These are phyloP conservation scores for Citrus sp. DNA, from an alignment of 345 rosid species.

Conservation along the genomic window DNA sequence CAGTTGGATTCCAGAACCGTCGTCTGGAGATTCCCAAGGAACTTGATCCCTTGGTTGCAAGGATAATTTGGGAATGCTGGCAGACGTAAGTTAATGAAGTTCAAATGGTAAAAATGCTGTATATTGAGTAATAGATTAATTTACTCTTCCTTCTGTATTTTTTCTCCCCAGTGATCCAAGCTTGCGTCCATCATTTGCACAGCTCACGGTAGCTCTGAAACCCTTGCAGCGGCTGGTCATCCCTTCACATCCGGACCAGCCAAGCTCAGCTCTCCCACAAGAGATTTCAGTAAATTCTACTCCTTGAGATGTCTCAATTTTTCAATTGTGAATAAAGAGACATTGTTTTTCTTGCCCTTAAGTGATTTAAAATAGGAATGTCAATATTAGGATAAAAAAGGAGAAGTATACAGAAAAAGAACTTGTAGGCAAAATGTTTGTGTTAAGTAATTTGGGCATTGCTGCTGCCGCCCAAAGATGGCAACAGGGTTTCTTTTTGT, in stretches of 20 bases:
- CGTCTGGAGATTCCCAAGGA: conserved; percentile 97
- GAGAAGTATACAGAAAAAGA: neutral
- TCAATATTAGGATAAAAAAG: neutral
- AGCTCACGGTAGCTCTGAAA: conserved; percentile 66
- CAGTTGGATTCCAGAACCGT: conserved; percentile 97
- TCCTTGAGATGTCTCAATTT: conserved; percentile 37
- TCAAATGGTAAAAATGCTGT: neutral
- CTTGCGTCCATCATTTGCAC: conserved; percentile 82
- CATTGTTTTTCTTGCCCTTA: conserved; percentile 13
- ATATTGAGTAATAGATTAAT: neutral
- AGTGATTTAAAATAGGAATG: conserved; percentile 10
- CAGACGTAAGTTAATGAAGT: conserved; percentile 62
- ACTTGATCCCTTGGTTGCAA: conserved; percentile 81
- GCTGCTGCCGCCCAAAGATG: conserved; percentile 11
- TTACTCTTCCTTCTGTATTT: neutral
- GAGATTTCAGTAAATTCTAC: conserved; percentile 60
- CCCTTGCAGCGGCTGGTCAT: conserved; percentile 75
- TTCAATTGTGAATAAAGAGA: conserved; percentile 39
- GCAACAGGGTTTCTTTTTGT: conserved; percentile 22
- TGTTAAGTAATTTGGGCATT: conserved; percentile 5
- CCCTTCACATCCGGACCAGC: conserved; percentile 54
- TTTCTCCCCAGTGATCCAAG: conserved; percentile 66
- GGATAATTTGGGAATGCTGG: conserved; percentile 93
- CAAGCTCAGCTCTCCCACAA: conserved; percentile 41
- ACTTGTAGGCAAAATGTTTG: neutral